phyloP scores from a whole-genome alignment of 352 stramenopile species.

The Pseudoperonospora humuli region DNA sequence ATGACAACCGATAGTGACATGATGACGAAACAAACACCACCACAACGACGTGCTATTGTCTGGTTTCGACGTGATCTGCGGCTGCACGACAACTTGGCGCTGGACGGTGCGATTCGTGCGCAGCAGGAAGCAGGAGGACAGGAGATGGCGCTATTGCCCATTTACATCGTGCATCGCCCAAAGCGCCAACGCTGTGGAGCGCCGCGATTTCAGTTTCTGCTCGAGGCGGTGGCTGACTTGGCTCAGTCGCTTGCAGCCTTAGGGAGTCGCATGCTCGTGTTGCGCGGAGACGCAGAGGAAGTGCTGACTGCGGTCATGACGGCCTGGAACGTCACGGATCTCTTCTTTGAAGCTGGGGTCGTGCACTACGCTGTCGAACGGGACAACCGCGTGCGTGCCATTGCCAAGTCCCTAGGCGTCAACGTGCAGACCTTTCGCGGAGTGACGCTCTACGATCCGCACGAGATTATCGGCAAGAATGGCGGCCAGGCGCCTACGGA shows the following conservation, averaged over 20 bases:
- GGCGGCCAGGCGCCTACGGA: constrained; percentile 29
- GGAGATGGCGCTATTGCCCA: constrained; percentile 38
- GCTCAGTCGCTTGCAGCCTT: constrained; percentile 25
- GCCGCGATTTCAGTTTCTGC: constrained; percentile 86
- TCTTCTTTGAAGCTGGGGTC: constrained; percentile 64
- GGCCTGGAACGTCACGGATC: constrained; percentile 54
- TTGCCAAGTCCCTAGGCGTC: constrained; percentile 29
- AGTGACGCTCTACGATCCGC: constrained; percentile 53
- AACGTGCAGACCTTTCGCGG: constrained; percentile 29
- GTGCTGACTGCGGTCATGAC: constrained; percentile 51
- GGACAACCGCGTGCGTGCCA: constrained; percentile 32
- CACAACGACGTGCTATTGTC: constrained; percentile 42
- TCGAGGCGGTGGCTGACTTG: constrained; percentile 86
- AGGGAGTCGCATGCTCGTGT: constrained; percentile 39
- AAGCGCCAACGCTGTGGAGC: constrained; percentile 59
- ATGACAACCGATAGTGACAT: no score
- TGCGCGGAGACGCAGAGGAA: constrained; percentile 50
- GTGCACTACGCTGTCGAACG: constrained; percentile 38
- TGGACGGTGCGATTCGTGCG: constrained; percentile 55
- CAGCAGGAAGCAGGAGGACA: constrained; percentile 11
- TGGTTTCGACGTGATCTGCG: constrained; percentile 94
- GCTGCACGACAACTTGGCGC: constrained; percentile 93
- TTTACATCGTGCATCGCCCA: constrained; percentile 85
- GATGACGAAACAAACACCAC: no score
- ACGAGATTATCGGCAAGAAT: constrained; percentile 42